These are phyloP conservation scores for Hypholoma sublateritium DNA, from an alignment of 768 basidiomycete genomes.

Conservation along the genomic window DNA sequence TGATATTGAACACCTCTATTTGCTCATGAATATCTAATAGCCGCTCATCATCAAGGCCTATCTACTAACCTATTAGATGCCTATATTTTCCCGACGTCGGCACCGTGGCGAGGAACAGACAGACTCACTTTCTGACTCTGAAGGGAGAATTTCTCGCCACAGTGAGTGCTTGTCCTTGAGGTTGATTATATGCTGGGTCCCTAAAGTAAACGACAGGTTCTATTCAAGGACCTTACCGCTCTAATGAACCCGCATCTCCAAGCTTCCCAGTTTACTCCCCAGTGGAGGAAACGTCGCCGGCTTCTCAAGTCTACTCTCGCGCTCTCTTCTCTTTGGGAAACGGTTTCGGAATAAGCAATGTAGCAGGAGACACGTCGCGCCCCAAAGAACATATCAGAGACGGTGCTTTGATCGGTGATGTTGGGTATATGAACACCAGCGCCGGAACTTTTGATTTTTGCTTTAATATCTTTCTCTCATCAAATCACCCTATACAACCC, in stretches of 20 bases:
- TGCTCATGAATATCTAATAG: too few species aligned
- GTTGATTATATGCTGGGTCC: too few species aligned
- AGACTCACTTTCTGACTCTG: too few species aligned
- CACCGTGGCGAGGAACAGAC: too few species aligned
- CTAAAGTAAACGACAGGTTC: too few species aligned
- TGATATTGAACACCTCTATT: too few species aligned
- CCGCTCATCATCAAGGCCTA: too few species aligned
- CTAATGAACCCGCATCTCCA: not conserved
- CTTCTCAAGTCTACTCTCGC: not conserved
- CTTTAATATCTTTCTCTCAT: not conserved
- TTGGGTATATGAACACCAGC: not conserved
- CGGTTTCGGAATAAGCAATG: not conserved
- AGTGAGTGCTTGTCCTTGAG: too few species aligned
- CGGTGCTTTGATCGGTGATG: not conserved
- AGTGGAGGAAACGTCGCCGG: not conserved
- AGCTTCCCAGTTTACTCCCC: constrained; percentile 1
- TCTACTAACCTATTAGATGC: too few species aligned
- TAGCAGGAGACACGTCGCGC: not conserved
- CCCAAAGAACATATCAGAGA: not conserved
- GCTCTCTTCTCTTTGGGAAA: constrained; percentile 6
- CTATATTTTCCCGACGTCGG: too few species aligned
- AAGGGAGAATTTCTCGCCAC: too few species aligned
- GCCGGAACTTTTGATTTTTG: not conserved
- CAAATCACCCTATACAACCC: not conserved
- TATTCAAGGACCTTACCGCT: not conserved